Conservation (phyloP, 495 filamentous ascomycete genomes). For the Neurospora sp. region DNA sequence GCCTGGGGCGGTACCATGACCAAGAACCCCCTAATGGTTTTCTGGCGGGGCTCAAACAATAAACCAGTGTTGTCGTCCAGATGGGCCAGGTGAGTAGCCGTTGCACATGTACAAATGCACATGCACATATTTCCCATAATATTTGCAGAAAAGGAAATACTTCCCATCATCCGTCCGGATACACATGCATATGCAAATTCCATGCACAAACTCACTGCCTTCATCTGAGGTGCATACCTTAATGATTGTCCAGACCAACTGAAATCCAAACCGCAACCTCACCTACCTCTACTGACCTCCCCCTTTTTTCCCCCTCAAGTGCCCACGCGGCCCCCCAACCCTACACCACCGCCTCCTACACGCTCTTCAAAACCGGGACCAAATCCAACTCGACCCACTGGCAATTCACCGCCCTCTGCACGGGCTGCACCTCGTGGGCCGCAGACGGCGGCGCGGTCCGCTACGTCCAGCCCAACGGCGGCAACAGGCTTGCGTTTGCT, state of each 20-base stretch:
- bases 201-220: not conserved
- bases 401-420: constrained; percentile 34
- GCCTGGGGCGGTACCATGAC: constrained; percentile 36
- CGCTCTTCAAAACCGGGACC: constrained; percentile 23
- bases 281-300: not conserved
- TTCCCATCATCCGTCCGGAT: not conserved
- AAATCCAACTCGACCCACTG: constrained; percentile 35
- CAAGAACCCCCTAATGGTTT: constrained; percentile 28
- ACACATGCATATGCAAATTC: not conserved
- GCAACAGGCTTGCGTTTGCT: constrained; percentile 35
- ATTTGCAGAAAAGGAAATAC: not conserved
- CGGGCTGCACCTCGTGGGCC: constrained; percentile 30
- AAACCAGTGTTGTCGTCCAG: constrained; percentile 20
- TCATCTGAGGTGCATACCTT: not conserved
- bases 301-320: constrained; percentile 4
- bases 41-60: constrained; percentile 23
- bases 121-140: not conserved
- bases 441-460: constrained; percentile 8
- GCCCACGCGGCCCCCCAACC: constrained; percentile 20
- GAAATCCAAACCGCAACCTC: not conserved
- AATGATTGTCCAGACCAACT: not conserved
- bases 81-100: constrained; percentile 27
- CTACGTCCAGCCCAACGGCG: constrained; percentile 18
- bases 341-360: constrained; percentile 21
- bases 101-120: not conserved